A percentile compares a stretch with the other conserved stretches of the same genome.
Conservation (phyloP, 2,329 filamentous ascomycete genomes). For the Pezicula radicicola region DNA sequence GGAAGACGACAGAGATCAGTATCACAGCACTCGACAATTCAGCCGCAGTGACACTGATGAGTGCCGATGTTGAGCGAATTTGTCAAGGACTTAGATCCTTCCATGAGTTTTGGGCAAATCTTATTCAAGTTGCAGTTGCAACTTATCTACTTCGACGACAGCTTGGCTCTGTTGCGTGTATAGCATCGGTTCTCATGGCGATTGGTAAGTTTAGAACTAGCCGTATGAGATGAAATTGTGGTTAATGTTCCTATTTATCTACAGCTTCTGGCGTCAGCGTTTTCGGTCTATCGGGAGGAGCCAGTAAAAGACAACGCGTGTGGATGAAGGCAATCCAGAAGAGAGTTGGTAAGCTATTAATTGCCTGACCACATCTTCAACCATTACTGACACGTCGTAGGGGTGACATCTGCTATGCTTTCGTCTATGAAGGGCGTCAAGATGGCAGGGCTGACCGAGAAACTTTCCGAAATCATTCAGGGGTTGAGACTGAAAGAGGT, state of each 20-base stretch:
- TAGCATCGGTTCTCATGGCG: conserved; percentile 1
- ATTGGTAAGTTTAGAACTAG: conserved; percentile 14
- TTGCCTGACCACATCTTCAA: conserved; percentile 7
- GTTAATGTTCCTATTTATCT: background rate
- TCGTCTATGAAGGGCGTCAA: conserved; percentile 19
- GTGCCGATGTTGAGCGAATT: conserved; percentile 19
- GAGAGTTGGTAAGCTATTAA: conserved; percentile 12
- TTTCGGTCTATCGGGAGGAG: background rate
- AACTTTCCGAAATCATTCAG: conserved; percentile 16
- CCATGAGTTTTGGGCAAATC: conserved; percentile 16
- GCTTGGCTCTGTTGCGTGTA: conserved; percentile 10
- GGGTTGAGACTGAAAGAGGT: conserved; percentile 29
- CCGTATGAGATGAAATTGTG: background rate
- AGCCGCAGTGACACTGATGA: conserved; percentile 22
- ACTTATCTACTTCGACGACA: conserved; percentile 13
- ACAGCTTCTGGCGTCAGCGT: background rate
- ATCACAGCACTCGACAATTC: conserved; percentile 8
- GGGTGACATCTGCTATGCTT: background rate
- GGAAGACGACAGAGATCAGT: conserved; percentile 6
- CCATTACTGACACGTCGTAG: conserved; percentile 18
- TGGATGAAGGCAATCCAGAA: conserved; percentile 19
- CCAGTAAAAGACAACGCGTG: conserved; percentile 9
- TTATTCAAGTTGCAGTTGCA: conserved; percentile 13
- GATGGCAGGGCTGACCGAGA: conserved; percentile 27
- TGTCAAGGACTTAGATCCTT: conserved; percentile 20